Percentiles rank a stretch among this genome's conserved stretches.
Evolutionary conservation across 2,329 filamentous ascomycete genomes (phyloP).

Genomic region (Sphaerulina vaccinii): DNA sequence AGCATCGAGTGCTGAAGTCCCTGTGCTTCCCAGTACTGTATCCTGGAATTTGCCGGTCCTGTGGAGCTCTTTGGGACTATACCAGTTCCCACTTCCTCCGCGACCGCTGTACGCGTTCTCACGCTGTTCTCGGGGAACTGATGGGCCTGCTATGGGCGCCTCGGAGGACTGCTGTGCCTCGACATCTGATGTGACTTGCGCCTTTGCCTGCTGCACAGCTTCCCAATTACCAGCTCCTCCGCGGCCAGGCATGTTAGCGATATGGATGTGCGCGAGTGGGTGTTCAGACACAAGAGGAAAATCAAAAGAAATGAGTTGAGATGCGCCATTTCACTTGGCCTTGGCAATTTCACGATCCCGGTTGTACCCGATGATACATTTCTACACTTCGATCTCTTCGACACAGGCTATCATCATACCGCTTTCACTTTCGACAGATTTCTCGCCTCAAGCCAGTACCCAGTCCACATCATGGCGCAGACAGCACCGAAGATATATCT

Average conservation of each 20-base stretch:
- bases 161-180: slow-evolving; percentile 38
- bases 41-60: slow-evolving; percentile 41
- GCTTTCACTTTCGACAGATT: slow-evolving; percentile 26
- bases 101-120: slow-evolving; percentile 47
- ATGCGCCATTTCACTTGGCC: not conserved
- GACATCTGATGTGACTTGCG: slow-evolving; percentile 39
- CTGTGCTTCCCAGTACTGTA: slow-evolving; percentile 2
- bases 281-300: not conserved
- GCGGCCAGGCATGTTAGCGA: slow-evolving; percentile 37
- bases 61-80: slow-evolving; percentile 42
- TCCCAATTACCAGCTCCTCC: slow-evolving; percentile 49
- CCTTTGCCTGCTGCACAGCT: slow-evolving; percentile 27
- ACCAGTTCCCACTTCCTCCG: slow-evolving; percentile 50
- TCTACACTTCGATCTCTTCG: not conserved
- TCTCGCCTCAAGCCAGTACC: slow-evolving; percentile 33
- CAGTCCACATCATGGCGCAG: slow-evolving; percentile 33
- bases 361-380: not conserved
- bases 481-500: slow-evolving; percentile 31
- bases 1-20: slow-evolving; percentile 2
- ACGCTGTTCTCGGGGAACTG: slow-evolving; percentile 28
- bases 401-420: slow-evolving; percentile 7
- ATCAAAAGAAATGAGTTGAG: not conserved
- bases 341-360: not conserved
- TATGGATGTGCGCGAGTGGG: not conserved
- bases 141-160: slow-evolving; percentile 5